Base-by-base conservation (phyloP, 2,329 filamentous ascomycete genomes). In the Erysiphe pulchra region DNA sequence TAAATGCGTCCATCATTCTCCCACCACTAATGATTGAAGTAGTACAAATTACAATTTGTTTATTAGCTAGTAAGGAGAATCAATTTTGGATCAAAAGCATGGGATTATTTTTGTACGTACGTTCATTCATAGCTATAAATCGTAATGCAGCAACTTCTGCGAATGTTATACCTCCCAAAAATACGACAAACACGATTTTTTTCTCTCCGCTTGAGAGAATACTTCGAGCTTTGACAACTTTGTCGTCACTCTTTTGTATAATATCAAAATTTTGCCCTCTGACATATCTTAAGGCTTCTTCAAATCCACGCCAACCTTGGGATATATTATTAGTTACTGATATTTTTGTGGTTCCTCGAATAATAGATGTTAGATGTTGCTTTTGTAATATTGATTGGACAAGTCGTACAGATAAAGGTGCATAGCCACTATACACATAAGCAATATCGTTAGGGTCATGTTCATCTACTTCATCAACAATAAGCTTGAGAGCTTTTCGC, bases 381-480 rank as follows among this genome's bases (percentile, higher is more conserved):
- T 98, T 98, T 60, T 95, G 86, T 42, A 98, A 63, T 44, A 95
- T 73, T 57, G 83, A 90, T 61, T 98, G 92, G 6, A 98, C 79
- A 4, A 98, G 71, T 14, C 90, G 77, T 46, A 95, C 73, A 40
- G 83, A 92, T 12, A 98, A 70, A 0, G 90, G 92, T 4, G 92
- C 90, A 58, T 95, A 98, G 45, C 90, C 92, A 51, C 83, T 92
- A 62, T 95, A 98, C 11, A 94, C 86, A 56, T 98, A 98, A n/a
- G 86, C 80, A 49, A 95, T 78, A 55, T 98, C 90, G 55, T 90
- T 82, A 2, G 90, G 90, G 42, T 92, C 80, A 48, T 90, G 77
- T 61, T 98, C 90, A 57, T 92, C 86, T 36, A 98, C 87, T 59
- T 95, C 90, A 58, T 98, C 90, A 47, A 94, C 80, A 57, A 94